Evolutionary conservation across 768 basidiomycete species (phyloP), one percentile per base, ranked within the genome.

Genomic region (Rhizopogon salebrosus): DNA sequence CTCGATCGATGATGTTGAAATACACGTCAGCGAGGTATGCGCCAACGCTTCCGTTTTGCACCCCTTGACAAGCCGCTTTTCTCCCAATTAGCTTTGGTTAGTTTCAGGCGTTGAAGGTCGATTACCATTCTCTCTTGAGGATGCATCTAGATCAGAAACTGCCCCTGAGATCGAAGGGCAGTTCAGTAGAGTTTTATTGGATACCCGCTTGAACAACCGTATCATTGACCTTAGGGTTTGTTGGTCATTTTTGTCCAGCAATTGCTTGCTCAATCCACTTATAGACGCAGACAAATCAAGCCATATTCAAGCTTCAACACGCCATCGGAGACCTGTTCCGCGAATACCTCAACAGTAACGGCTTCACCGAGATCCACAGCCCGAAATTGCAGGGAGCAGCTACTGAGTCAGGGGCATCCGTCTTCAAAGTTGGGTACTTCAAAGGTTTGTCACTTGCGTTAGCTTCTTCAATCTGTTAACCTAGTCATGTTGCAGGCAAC

Each of bases 361-460:
- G 86, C 20, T 98, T 98, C 67, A 83, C 82, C 49, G 95, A 98
- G 71, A 98, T 99, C 56, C 95, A 98, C 72, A 94, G 90, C 55
- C 97, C 97, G 5, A 99, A 98, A 73, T 78, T 99, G 2, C 94
- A 98, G 67, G 94, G 92, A 38, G 89, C 97, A 31, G 95, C 97
- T 8, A 98, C 97, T 2, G 97, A 98, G 72, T 91, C 88, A 11
- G 97, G 97, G 8, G 92, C 97, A 39, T 90, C 89, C 34, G 97
- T 99, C 36, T 99, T 98, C 80, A 94, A 95, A 76, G 97, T 98
- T 41, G 80, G 80, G 64, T 98, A 99, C 71, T 99, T 98, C 78
- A 95, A 97, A 79, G 92, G 95, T 52, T 18, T 46, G 51, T n/a
- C 26, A 24, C 31, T 24, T 18, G 24, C 20, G 16, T 26, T 49